Percentiles rank a stretch among this genome's conserved stretches.
phyloP scores from a whole-genome alignment of 2,329 filamentous ascomycete species.

The Fusarium phyllophilum region DNA sequence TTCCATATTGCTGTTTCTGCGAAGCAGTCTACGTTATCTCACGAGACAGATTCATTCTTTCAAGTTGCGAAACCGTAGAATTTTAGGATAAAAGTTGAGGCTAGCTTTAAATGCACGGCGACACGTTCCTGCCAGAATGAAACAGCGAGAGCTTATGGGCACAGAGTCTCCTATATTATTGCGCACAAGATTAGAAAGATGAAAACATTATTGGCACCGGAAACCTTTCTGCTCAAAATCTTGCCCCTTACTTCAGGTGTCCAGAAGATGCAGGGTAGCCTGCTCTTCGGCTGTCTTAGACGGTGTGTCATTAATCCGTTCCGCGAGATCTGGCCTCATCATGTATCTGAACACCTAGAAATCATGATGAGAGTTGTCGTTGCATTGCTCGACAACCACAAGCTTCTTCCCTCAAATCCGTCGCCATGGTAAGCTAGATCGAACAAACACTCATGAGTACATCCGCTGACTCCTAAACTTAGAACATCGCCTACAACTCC shows the following conservation, averaged over 20 bases:
- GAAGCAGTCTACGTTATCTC: rapidly evolving
- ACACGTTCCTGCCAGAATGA: not conserved
- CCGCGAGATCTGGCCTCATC: constrained; percentile 45
- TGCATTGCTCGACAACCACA: constrained; percentile 17
- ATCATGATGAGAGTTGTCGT: constrained; percentile 38
- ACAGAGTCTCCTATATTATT: not conserved
- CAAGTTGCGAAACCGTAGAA: not conserved
- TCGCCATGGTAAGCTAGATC: constrained; percentile 32
- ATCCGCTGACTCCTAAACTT: not conserved
- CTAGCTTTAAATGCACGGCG: too few species aligned
- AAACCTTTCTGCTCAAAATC: not conserved
- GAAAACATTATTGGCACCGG: too few species aligned
- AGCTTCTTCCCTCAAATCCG: constrained; percentile 31
- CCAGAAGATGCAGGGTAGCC: constrained; percentile 15
- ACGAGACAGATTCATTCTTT: rapidly evolving
- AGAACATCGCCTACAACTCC: constrained; percentile 89
- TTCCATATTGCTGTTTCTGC: not conserved
- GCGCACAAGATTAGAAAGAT: too few species aligned
- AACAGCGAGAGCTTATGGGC: not conserved
- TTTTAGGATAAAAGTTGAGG: rapidly evolving
- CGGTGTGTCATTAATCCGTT: constrained; percentile 29
- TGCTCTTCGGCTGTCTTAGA: not conserved
- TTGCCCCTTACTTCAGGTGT: too few species aligned
- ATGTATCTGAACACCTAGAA: constrained; percentile 26
- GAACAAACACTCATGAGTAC: rapidly evolving